Percentiles rank a stretch among this genome's conserved stretches.
Conservation (phyloP, 2,329 filamentous ascomycete species). For the Daldinia sp. region DNA sequence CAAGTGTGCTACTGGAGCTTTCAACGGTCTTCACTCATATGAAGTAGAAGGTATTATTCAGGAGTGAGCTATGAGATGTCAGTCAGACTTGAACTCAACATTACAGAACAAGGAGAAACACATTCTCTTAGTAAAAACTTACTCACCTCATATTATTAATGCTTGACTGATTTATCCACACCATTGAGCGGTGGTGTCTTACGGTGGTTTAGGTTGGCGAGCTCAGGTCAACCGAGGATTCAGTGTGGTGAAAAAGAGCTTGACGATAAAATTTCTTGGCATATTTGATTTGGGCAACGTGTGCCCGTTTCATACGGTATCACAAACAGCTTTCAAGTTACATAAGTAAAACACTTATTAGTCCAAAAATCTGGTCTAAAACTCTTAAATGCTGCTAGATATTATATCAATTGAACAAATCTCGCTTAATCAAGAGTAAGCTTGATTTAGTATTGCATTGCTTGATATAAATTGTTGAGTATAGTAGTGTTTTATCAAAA, state of each 20-base stretch:
- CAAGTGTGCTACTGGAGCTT: not conserved
- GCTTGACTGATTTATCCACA: not conserved
- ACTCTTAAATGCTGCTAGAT: not conserved
- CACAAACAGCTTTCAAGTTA: not conserved
- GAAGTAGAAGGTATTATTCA: not conserved
- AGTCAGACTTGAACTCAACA: not conserved
- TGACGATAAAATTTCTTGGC: slow-evolving; percentile 11
- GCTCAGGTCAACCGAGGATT: not conserved
- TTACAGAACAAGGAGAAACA: not conserved
- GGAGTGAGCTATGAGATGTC: not conserved
- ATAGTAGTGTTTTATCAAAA: not conserved
- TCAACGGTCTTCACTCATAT: not conserved
- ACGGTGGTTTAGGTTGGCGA: not conserved
- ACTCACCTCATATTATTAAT: not conserved
- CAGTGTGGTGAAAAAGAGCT: not conserved
- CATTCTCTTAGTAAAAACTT: not conserved
- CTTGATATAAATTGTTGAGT: not conserved
- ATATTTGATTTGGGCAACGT: not conserved
- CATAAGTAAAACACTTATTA: not conserved
- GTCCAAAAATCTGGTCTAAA: not conserved
- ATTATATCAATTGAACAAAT: not conserved
- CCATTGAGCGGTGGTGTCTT: not conserved
- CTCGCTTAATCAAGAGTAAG: not conserved
- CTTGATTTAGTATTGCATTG: not conserved
- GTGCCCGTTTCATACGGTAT: slow-evolving; percentile 14